Percentiles rank a stretch among this genome's conserved stretches.
phyloP scores from a whole-genome alignment of 2,329 filamentous ascomycete species.

The Myriosclerotinia curreyana region DNA sequence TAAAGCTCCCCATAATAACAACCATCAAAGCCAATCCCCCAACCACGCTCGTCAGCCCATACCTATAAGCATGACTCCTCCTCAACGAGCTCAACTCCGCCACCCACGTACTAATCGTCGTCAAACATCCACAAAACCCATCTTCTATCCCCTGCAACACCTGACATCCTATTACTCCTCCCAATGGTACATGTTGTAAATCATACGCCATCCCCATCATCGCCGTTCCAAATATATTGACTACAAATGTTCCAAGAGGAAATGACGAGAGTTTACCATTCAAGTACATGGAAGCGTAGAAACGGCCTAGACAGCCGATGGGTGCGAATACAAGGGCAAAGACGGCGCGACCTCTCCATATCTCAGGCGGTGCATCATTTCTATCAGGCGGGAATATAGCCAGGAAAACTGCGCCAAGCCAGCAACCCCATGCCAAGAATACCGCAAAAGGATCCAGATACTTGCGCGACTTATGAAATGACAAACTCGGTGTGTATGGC shows the following conservation, averaged over 20 bases:
- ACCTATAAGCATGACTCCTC: conserved; percentile 62
- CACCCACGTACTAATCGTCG: conserved; percentile 67
- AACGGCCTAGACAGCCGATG: conserved; percentile 71
- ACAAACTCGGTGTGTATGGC: conserved; percentile 56
- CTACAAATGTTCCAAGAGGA: conserved; percentile 80
- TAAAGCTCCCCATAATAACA: conserved; percentile 69
- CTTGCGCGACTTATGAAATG: conserved; percentile 54
- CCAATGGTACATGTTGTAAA: conserved; percentile 63
- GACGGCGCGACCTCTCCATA: conserved; percentile 72
- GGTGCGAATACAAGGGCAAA: conserved; percentile 84
- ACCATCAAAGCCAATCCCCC: conserved; percentile 59
- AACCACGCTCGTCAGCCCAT: conserved; percentile 60
- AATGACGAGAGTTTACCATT: conserved; percentile 67
- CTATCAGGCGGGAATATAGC: conserved; percentile 66
- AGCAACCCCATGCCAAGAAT: conserved; percentile 67
- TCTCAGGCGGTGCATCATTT: conserved; percentile 45
- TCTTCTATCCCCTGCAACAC: conserved; percentile 64
- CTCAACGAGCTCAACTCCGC: conserved; percentile 55
- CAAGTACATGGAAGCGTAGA: conserved; percentile 67
- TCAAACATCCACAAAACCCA: conserved; percentile 65
- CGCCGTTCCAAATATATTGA: conserved; percentile 74
- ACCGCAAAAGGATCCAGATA: conserved; percentile 62
- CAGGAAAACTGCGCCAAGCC: conserved; percentile 74
- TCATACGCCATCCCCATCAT: conserved; percentile 76
- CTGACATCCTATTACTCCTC: conserved; percentile 61